These are phyloP conservation scores for Exophiala calicioides DNA, from an alignment of 2,329 filamentous ascomycete species.

Conservation along the genomic window DNA sequence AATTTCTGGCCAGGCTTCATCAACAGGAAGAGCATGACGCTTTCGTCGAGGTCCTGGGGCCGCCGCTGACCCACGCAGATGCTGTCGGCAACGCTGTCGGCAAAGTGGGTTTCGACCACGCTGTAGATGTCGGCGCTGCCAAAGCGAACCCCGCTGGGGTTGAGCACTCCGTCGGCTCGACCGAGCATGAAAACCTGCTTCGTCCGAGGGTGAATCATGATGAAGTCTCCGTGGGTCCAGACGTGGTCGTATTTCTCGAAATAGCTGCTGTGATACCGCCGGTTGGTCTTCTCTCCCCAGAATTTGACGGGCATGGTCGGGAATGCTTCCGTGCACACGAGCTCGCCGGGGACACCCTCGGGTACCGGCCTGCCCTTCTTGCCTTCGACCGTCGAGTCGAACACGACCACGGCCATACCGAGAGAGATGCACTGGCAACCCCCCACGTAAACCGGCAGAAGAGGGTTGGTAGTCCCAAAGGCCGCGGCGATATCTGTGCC, in stretches of 20 bases:
- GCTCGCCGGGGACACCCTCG: conserved; percentile 68
- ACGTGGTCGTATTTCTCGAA: conserved; percentile 49
- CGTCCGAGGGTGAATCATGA: conserved; percentile 68
- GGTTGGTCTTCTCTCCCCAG: conserved; percentile 55
- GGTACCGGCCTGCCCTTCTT: conserved; percentile 47
- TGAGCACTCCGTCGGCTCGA: conserved; percentile 56
- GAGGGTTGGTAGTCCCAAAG: conserved; percentile 59
- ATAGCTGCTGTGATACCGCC: conserved; percentile 53
- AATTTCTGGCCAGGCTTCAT: conserved; percentile 62
- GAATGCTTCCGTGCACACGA: conserved; percentile 70
- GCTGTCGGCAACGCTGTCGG: conserved; percentile 65
- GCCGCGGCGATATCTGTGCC: conserved; percentile 36
- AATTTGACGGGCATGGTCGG: conserved; percentile 73
- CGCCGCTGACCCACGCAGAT: conserved; percentile 77
- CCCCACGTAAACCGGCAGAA: conserved; percentile 65
- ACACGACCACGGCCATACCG: conserved; percentile 51
- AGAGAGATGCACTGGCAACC: conserved; percentile 57
- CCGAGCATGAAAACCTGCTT: conserved; percentile 67
- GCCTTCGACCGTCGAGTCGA: conserved; percentile 48
- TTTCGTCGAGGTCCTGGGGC: conserved; percentile 59
- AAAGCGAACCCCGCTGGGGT: conserved; percentile 88
- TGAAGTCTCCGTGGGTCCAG: conserved; percentile 84
- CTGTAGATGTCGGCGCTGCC: conserved; percentile 97
- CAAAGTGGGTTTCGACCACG: conserved; percentile 64
- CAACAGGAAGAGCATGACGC: conserved; percentile 60